Evolutionary conservation across 148 eudicot genomes (phyloP), one percentile per base, ranked within the genome.

Genomic region (Spergularia bocconei): DNA sequence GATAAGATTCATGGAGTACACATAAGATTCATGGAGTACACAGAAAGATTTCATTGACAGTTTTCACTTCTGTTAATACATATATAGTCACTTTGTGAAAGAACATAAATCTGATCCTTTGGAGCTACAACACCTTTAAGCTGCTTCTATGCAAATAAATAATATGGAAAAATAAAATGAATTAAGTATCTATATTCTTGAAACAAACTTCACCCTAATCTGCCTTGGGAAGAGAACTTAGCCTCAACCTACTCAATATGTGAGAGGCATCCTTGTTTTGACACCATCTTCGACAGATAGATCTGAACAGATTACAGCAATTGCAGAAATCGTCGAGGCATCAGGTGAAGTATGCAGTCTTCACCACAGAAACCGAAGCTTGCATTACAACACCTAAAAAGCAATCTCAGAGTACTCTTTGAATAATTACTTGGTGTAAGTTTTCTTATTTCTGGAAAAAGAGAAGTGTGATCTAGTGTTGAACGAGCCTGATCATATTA

Each of bases 391-490:
- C 74, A 67, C 72, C 82, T 57, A 25, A 59, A 15, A 25, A 36
- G 69, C 50, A 69, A 50, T 56, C n/a, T 68, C 67, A 14, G 50
- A 71, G 63, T 72, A 62, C 38, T 66, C 76, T 64, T 71, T 51
- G 63, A 71, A 65, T 51, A 65, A 70, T 17, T 57, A 41, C 13
- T 56, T 15, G 10, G 57, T 75, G 23, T 70, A 23, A 14, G 5
- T 38, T 71, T 64, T 57, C 71, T 81, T 76, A 72, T 73, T 72
- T 67, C 74, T 67, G 57, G 68, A 57, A 41, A 19, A 23, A 57
- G 41, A 36, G 12, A 36, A 54, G 39, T 70, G 47, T 20, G 48
- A 44, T 44, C 48, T 65, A 47, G 61, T 33, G 54, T 51, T 20
- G 29, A 13, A 50, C 20, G 39, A 11, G 25, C 17, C 48, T 4